Conservation (phyloP, 2,329 filamentous ascomycete genomes). For the Penicillium corylophilum region DNA sequence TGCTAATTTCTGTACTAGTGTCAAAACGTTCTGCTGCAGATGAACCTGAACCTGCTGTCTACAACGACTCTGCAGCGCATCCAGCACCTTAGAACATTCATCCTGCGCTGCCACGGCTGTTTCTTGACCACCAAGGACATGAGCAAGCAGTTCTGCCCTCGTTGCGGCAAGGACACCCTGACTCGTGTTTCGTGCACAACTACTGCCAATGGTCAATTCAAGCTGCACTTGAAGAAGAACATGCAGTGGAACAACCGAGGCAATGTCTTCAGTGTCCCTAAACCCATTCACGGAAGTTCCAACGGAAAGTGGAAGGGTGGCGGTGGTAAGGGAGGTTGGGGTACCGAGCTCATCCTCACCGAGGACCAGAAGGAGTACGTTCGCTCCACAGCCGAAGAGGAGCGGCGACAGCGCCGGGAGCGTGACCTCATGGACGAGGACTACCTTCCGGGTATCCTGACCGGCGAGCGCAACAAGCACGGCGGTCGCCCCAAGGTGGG, state of each 20-base stretch:
- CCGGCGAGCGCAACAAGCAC: slow-evolving; percentile 67
- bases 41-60: slow-evolving; percentile 88
- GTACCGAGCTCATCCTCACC: slow-evolving; percentile 75
- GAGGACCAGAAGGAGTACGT: slow-evolving; percentile 96
- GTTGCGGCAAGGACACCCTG: slow-evolving; percentile 84
- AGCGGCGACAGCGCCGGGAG: slow-evolving; percentile 59
- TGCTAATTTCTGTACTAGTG: slow-evolving; percentile 27
- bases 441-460: slow-evolving; percentile 81
- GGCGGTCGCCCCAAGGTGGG: slow-evolving; percentile 75
- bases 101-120: slow-evolving; percentile 90
- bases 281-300: slow-evolving; percentile 76
- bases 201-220: slow-evolving; percentile 75
- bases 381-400: slow-evolving; percentile 62
- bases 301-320: slow-evolving; percentile 69
- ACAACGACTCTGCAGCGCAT: slow-evolving; percentile 72
- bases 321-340: slow-evolving; percentile 86
- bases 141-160: slow-evolving; percentile 85
- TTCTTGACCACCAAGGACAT: slow-evolving; percentile 83
- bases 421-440: slow-evolving; percentile 94
- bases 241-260: slow-evolving; percentile 96
- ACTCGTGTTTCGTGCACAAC: slow-evolving; percentile 84
- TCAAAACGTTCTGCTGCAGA: slow-evolving; percentile 90
- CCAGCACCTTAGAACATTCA: slow-evolving; percentile 79
- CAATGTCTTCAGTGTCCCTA: slow-evolving; percentile 89
- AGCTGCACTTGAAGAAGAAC: slow-evolving; percentile 84